Conservation (phyloP, 2,329 filamentous ascomycete species). For the Xylariaceae sp. region DNA sequence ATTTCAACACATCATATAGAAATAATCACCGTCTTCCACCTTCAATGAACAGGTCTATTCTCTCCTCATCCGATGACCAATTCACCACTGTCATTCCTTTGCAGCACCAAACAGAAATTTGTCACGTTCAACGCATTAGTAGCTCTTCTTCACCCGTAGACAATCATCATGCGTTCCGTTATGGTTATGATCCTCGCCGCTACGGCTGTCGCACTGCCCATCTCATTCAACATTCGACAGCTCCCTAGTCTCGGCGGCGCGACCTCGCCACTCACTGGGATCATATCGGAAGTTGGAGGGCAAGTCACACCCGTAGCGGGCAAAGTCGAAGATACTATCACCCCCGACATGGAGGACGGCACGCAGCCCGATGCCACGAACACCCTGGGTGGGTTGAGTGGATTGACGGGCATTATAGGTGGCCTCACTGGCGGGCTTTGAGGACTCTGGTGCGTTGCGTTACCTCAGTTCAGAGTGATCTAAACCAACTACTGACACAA, state of each 20-base stretch:
- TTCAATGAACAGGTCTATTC: neutral
- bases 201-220: slow-evolving; percentile 6
- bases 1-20: slow-evolving; percentile 1
- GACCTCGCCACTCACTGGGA: slow-evolving; percentile 5
- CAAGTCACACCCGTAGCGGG: slow-evolving; percentile 6
- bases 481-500: too few relatives aligned
- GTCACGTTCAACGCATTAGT: neutral
- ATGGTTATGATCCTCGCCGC: slow-evolving; percentile 15
- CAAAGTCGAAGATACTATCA: neutral
- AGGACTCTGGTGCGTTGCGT: neutral
- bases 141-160: neutral
- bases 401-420: slow-evolving; percentile 2
- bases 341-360: neutral
- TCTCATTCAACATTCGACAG: slow-evolving; percentile 6
- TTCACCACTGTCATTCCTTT: slow-evolving; percentile 1
- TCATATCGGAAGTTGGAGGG: slow-evolving; percentile 11
- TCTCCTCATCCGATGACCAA: neutral
- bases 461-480: too few relatives aligned
- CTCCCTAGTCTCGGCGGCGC: slow-evolving; percentile 5
- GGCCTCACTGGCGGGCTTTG: slow-evolving; percentile 12
- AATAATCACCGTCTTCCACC: slow-evolving; percentile 8
- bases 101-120: neutral
- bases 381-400: neutral
- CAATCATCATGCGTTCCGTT: too few relatives aligned
- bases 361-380: slow-evolving; percentile 1